Base-by-base conservation (phyloP, 1,284 basidiomycete species). In the Microbotryomycetes sp. region DNA sequence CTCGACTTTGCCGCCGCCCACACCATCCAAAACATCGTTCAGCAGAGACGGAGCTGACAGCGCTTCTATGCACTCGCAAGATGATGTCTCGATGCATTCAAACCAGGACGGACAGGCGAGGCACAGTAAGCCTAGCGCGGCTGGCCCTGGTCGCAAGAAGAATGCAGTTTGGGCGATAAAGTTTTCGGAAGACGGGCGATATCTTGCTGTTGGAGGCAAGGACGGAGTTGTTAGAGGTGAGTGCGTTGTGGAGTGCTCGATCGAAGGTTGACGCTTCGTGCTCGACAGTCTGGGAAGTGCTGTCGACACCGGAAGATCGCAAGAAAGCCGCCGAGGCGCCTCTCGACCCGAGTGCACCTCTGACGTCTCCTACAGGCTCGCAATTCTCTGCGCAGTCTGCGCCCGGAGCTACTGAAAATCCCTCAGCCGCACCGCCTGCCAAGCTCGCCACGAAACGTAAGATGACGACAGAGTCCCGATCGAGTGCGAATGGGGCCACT, bases 171-270 rank as follows among this genome's bases (percentile, higher is more conserved):
- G 74, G 67, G 70, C 73, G 7, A 62, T 74, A 45, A 71, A 74
- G 29, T 76, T 74, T 52, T 72, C 70, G 1, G 58, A 70, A 7
- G 74, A 76, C 45, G 75, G 75, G 5, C 63, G 61, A 21, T 76
- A 74, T 52, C 64, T 76, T 5, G 75, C 75, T 3, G 71, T 70
- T 7, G 75, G 75, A 3, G 75, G 75, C 4, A 71, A 75, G 21
- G 75, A 76, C 49, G 68, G 72, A 6, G 57, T 75, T 1, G 71
- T 76, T 0, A 65, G 75, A 45, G 70, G 61, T 66, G 45, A 35
- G 62, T 49, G 18, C 21, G 23, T 24, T 23, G 31, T 47, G 24
- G 21, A 9, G 35, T 18, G 35, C 29, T 4, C 6, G 3, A 6
- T 23, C 28, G 51, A 5, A 28, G 3, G 7, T 41, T 54, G 48